Evolutionary conservation across 148 eudicot genomes (phyloP), one percentile per base, ranked within the genome.

Genomic region (Silene uniflora): DNA sequence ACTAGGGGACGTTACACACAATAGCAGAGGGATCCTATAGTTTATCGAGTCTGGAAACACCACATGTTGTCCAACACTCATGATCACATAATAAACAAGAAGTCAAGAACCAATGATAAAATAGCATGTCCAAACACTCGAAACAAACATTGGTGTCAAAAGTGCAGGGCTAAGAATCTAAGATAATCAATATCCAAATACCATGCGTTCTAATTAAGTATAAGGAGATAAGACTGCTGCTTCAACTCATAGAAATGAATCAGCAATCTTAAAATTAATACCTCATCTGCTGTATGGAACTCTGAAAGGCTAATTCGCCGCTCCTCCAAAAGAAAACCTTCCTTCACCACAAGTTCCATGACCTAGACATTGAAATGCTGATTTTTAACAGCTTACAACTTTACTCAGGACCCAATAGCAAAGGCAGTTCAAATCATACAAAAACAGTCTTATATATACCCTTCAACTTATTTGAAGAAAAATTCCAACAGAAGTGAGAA

Each of bases 271-370:
- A 55, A 60, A 68, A 79, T 24, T 24, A 18, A 68, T 22, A 94
- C 99, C 99, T 95, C 99, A 81, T 95, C 97, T 61, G 99, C 99
- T 39, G 89, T 87, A 78, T 95, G 99, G 71, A 95, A 91, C 81
- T 95, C 99, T 55, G 99, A 90, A 24, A 95, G 86, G 83, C 98
- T 95, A 75, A 95, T 77, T 39, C 91, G 89, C 32, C 98, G 85
- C 87, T 89, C 97, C 72, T 88, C 92, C 70, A 95, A 86, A 78
- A 81, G 73, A 52, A 92, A 80, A 19, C 88, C 86, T 76, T 91
- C 98, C 80, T 87, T 86, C 49, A 83, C 86, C 81, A 91, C 97
- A 77, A 95, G 97, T n/a, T 89, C 90, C 92, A 92, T 95, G 69
- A 95, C 92, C 98, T 95, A 83, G 42, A 86, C 76, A 66, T 76